A percentile compares a stretch with the other conserved stretches of the same genome.
These are phyloP conservation scores for Endocladia muricata DNA, from an alignment of 31 red algal species.

Conservation along the genomic window DNA sequence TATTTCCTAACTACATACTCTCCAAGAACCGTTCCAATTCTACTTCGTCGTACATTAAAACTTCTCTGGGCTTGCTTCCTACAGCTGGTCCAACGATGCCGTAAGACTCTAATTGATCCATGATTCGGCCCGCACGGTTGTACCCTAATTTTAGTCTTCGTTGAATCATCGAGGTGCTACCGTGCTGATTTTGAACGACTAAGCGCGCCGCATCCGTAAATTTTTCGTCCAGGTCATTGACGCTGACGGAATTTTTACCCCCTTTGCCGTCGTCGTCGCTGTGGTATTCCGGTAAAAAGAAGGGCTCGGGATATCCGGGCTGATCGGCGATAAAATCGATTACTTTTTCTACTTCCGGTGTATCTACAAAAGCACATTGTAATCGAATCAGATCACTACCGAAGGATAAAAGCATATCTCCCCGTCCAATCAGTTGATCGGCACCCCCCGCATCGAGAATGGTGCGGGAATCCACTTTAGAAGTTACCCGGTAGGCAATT, in stretches of 20 bases:
- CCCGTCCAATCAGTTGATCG: neutral
- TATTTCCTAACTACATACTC: too few species aligned
- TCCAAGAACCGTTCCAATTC: too few species aligned
- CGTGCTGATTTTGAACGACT: neutral
- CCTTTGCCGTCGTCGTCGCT: neutral
- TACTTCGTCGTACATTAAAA: too few species aligned
- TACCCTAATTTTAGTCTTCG: neutral
- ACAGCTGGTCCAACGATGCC: neutral
- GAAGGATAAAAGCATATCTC: neutral
- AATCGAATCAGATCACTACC: neutral
- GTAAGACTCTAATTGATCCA: neutral
- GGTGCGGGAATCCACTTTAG: neutral
- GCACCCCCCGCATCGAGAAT: neutral
- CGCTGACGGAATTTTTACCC: too few species aligned
- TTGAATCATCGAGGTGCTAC: neutral
- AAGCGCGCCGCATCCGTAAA: neutral
- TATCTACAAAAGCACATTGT: neutral
- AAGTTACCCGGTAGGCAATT: neutral
- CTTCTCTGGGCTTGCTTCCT: neutral
- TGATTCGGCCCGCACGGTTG: neutral
- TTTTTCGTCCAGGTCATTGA: neutral
- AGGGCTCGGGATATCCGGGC: neutral
- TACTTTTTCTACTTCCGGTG: neutral
- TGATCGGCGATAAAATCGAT: neutral
- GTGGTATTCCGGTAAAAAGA: neutral